Base-by-base conservation (phyloP, 2,329 filamentous ascomycete genomes). In the Cladosporium oxysporum region DNA sequence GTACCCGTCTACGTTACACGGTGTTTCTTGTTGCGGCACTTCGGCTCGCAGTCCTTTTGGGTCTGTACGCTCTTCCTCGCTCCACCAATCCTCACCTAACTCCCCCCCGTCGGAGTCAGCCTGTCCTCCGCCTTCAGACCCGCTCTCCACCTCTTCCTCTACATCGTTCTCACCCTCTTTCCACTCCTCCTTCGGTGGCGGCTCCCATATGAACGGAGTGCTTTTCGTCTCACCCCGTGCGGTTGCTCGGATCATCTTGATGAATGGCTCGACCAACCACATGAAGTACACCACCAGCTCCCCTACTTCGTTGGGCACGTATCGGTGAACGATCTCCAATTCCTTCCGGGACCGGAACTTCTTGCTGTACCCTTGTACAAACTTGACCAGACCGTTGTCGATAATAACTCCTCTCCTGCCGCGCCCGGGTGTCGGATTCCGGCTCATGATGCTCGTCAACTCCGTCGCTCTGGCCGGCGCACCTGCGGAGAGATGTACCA, bases 271-370 rank as follows among this genome's bases (percentile, higher is more conserved):
- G 31, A 64, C 67, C 52, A 67, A 61, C 67, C 67, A 75, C 66
- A 66, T 69, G 53, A 64, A 66, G 58, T 61, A 70, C 66, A 70
- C 66, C 35, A 73, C 29, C 31, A 71, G 50, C 69, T 72, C 69
- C 12, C 70, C 67, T 1, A 75, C 71, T 68, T 75, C 70, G 18
- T 68, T 53, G 18, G 69, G 73, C 53, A 75, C 57, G 69, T 71
- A 75, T 23, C 67, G 58, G 49, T 75, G 62, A 61, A 75, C 74
- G 29, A 72, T 69, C 33, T 67, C 74, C 73, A 23, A 69, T 50
- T n/a, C 70, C 58, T 8, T 67, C 62, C 33, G 33, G 33, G 33
- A 35, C 33, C 33, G 33, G 33, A 35, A 35, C 57, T 66, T 70
- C 4, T 66, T 41, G 65, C 74, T 62, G 66, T 75, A 74, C 26